A percentile compares a stretch with the other conserved stretches of the same genome.
Conservation (phyloP, 2,329 filamentous ascomycete genomes). For the Amauroascus verrucosus region DNA sequence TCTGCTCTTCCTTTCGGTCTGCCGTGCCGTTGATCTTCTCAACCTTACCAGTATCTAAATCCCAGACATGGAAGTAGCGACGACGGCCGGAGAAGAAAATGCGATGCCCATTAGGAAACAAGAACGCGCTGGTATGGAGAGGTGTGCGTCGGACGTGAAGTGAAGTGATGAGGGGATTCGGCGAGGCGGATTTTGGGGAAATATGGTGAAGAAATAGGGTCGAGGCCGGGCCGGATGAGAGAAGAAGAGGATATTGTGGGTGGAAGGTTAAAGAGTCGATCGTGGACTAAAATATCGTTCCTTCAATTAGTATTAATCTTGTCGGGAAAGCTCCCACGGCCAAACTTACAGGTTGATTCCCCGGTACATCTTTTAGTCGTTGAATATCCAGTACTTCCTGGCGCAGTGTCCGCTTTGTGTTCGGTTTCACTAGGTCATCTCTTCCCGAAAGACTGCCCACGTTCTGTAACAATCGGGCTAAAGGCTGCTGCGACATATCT, state of each 20-base stretch:
- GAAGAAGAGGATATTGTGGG: constrained; percentile 72
- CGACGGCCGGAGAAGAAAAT: constrained; percentile 83
- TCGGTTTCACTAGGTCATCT: constrained; percentile 37
- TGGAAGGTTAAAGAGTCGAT: constrained; percentile 84
- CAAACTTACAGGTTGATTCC: constrained; percentile 54
- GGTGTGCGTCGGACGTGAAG: constrained; percentile 76
- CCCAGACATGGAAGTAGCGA: constrained; percentile 90
- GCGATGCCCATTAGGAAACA: constrained; percentile 59
- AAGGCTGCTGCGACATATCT: constrained; percentile 59
- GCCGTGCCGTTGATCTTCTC: constrained; percentile 69
- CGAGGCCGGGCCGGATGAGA: constrained; percentile 78
- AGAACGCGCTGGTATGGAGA: constrained; percentile 73
- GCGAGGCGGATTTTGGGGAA: constrained; percentile 61
- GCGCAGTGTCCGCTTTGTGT: constrained; percentile 61
- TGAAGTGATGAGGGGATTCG: constrained; percentile 82
- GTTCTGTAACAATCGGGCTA: constrained; percentile 70
- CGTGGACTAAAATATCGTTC: constrained; percentile 42
- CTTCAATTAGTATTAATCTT: neutral
- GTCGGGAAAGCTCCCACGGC: neutral
- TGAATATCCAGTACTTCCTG: constrained; percentile 88
- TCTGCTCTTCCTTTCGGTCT: constrained; percentile 66
- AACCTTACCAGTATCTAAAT: constrained; percentile 68
- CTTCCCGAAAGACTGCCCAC: constrained; percentile 53
- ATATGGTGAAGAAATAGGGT: constrained; percentile 85
- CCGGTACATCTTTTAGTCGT: constrained; percentile 72